Percentiles rank a stretch among this genome's conserved stretches.
Conservation (phyloP, 2,329 filamentous ascomycete genomes). For the Leptoxyphium fumago region DNA sequence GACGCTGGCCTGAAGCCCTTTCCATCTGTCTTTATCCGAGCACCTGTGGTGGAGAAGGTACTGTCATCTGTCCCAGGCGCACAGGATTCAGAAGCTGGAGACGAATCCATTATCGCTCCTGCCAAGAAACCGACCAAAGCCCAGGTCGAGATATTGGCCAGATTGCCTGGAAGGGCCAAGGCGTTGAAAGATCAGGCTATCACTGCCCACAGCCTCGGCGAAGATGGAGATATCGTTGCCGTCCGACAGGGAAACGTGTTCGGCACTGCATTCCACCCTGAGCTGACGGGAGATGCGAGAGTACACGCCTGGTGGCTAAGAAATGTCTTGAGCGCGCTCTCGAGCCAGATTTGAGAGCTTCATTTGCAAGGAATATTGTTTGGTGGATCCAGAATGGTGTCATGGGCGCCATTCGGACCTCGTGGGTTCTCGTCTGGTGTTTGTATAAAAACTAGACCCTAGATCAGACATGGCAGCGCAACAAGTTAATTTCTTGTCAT, state of each 20-base stretch:
- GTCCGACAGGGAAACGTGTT: slow-evolving; percentile 84
- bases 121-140: slow-evolving; percentile 32
- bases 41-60: slow-evolving; percentile 79
- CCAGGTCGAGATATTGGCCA: slow-evolving; percentile 44
- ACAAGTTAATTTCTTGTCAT: no score
- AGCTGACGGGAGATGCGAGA: slow-evolving; percentile 72
- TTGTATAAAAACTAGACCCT: no score
- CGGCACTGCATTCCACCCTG: slow-evolving; percentile 90
- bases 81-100: slow-evolving; percentile 12
- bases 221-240: slow-evolving; percentile 66
- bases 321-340: slow-evolving; percentile 37
- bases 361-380: not conserved
- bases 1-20: slow-evolving; percentile 18
- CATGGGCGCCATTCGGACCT: no score
- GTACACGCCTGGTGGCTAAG: slow-evolving; percentile 91
- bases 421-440: no score
- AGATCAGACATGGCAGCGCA: no score
- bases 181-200: slow-evolving; percentile 33
- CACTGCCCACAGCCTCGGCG: slow-evolving; percentile 30
- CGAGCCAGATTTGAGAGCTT: not conserved
- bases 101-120: slow-evolving; percentile 44
- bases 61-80: slow-evolving; percentile 30
- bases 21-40: slow-evolving; percentile 66
- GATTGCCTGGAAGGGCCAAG: slow-evolving; percentile 37
- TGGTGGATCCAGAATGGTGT: no score